Conservation (phyloP, 352 stramenopile species). For the Blastocystis hominis region DNA sequence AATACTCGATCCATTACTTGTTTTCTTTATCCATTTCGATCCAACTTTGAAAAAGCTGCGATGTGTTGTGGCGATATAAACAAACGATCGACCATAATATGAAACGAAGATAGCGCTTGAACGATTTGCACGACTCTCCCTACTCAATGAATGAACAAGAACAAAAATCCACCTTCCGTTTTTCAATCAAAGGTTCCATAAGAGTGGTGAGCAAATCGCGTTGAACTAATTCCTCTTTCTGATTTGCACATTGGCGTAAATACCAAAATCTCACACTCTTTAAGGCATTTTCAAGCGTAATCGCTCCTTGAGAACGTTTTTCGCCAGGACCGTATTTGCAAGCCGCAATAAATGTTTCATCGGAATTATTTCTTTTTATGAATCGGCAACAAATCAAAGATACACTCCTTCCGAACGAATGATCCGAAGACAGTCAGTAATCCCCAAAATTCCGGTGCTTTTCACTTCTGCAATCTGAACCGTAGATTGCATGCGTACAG, state of each 20-base stretch:
- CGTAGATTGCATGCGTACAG: no score
- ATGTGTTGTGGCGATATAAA: neutral
- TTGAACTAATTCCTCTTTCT: neutral
- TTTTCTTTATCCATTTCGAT: neutral
- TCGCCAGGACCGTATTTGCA: neutral
- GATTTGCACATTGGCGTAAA: neutral
- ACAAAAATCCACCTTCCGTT: neutral
- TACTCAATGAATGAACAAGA: neutral
- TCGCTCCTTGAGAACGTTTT: neutral
- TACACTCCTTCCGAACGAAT: neutral
- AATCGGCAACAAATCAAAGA: neutral
- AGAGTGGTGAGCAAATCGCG: slow-evolving; percentile 12
- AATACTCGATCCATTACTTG: neutral
- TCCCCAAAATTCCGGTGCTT: neutral
- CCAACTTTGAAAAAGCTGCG: neutral
- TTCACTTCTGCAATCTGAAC: neutral
- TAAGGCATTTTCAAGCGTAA: neutral
- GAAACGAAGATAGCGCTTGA: neutral
- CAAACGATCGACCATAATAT: neutral
- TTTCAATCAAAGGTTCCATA: slow-evolving; percentile 2
- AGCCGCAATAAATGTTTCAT: neutral
- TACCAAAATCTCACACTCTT: neutral
- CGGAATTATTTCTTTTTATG: neutral
- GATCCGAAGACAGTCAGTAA: neutral
- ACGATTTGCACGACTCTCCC: neutral